Base-by-base conservation (phyloP, 75 land plant species). In the Sequoiadendron giganteum region DNA sequence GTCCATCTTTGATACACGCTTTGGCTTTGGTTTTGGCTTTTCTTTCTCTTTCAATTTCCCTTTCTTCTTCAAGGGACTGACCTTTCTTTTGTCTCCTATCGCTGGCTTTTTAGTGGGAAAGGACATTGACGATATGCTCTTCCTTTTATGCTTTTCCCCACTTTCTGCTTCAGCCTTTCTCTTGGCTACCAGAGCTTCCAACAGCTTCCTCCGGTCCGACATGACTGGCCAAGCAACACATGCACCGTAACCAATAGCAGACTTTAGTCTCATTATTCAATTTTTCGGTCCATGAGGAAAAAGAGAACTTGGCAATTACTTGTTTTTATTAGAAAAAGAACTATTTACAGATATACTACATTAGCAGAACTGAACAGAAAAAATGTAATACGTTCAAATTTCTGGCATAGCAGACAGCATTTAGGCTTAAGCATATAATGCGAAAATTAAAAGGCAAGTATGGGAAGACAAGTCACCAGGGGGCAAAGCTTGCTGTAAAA, bases 121-220 rank as follows among this genome's bases (percentile, higher is more conserved):
- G 2, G 38, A 10, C 11, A 56, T 70, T 38, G 84, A 83, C 0
- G 90, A 32, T 73, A 56, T 52, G 65, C 86, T 89, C 2, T 87
- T 54, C 88, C 72, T 89, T 83, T 79, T 89, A 42, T 80, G n/a
- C 39, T 81, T 81, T 42, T 81, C 91, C 65, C 89, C 89, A 28
- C 32, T 80, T 42, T 88, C 89, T 42, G 73, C 85, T 54, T 90
- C 91, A 18, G 89, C 91, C 89, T 90, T 90, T 38, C 91, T 85
- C 86, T 90, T 90, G 16, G 91, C 91, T 15, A 85, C 91, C 36
- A 90, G 38, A 25, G 91, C 91, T 89, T 90, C 89, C 86, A 90
- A 86, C 86, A 88, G 25, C 79, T 90, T 90, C 83, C 84, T 88
- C 82, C 85, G 85, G 87, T 90, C 90, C 45, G 91, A 85, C 91